phyloP scores from a whole-genome alignment of 1,139 yeast genomes.

The Protomyces inundatus region DNA sequence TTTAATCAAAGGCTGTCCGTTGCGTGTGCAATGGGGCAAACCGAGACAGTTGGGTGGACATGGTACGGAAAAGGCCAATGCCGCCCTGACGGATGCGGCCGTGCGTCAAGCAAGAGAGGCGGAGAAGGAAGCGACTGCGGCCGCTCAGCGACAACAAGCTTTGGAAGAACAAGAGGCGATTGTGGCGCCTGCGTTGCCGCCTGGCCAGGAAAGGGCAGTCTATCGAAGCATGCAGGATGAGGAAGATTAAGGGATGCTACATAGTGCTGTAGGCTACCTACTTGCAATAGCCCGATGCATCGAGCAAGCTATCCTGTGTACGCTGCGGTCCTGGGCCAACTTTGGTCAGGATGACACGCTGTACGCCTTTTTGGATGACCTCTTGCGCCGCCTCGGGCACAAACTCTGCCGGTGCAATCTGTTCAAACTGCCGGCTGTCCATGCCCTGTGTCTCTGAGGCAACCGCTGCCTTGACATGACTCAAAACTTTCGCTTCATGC shows the following conservation, averaged over 20 bases:
- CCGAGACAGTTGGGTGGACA: slow-evolving; percentile 47
- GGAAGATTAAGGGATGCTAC: neutral
- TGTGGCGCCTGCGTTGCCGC: neutral
- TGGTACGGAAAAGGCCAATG: slow-evolving; percentile 17
- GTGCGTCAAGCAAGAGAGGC: neutral
- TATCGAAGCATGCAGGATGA: neutral
- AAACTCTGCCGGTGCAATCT: slow-evolving; percentile 46
- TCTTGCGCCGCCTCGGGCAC: slow-evolving; percentile 66
- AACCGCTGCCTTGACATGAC: slow-evolving; percentile 44
- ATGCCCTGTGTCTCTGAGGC: slow-evolving; percentile 63
- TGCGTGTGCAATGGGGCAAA: slow-evolving; percentile 65
- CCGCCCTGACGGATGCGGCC: slow-evolving; percentile 9
- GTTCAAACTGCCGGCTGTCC: slow-evolving; percentile 41
- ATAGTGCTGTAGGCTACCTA: neutral
- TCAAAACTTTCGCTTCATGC: slow-evolving; percentile 58
- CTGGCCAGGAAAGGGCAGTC: neutral
- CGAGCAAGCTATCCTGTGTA: slow-evolving; percentile 26
- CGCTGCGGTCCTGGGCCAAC: slow-evolving; percentile 76
- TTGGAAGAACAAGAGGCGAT: neutral
- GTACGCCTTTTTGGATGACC: slow-evolving; percentile 64
- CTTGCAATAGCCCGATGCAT: neutral
- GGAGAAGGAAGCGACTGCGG: neutral
- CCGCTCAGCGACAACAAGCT: neutral
- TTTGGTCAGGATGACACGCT: slow-evolving; percentile 72
- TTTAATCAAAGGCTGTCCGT: slow-evolving; percentile 47